Conservation (phyloP, 306 rosid species). For the Castanea crenata region DNA sequence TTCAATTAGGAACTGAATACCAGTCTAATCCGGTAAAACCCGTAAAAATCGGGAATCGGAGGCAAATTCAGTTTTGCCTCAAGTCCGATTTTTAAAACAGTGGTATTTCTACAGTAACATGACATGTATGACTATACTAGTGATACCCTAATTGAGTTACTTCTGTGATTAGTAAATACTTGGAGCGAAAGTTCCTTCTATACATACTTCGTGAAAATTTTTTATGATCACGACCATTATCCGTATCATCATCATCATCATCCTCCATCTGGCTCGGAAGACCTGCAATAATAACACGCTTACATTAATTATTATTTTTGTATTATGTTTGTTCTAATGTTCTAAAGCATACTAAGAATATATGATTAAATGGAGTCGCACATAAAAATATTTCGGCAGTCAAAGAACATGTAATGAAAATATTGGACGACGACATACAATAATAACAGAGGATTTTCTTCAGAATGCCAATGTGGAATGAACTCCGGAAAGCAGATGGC, state of each 20-base stretch:
- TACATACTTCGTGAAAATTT: not conserved
- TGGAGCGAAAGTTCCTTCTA: not conserved
- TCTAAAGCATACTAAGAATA: not conserved
- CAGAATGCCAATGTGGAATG: not conserved
- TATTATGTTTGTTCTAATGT: not conserved
- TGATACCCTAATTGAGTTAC: no score
- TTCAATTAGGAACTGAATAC: fast-evolving
- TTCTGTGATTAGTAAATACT: no score
- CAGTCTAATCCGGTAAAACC: fast-evolving
- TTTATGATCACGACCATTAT: not conserved
- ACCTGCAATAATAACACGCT: not conserved
- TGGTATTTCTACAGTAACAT: no score
- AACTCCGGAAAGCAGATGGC: not conserved
- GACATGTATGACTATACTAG: no score
- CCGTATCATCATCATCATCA: not conserved
- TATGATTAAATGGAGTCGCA: not conserved
- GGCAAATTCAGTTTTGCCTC: fast-evolving
- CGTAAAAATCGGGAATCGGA: fast-evolving
- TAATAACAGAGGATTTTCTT: not conserved
- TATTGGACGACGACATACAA: not conserved
- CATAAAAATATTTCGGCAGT: not conserved
- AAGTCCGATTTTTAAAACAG: fast-evolving
- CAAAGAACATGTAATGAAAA: no score
- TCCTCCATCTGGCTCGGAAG: not conserved
- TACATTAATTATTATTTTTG: not conserved